Evolutionary conservation across 164 flowering plant species (phyloP).

Genomic region (Stephania yunnanensis): DNA sequence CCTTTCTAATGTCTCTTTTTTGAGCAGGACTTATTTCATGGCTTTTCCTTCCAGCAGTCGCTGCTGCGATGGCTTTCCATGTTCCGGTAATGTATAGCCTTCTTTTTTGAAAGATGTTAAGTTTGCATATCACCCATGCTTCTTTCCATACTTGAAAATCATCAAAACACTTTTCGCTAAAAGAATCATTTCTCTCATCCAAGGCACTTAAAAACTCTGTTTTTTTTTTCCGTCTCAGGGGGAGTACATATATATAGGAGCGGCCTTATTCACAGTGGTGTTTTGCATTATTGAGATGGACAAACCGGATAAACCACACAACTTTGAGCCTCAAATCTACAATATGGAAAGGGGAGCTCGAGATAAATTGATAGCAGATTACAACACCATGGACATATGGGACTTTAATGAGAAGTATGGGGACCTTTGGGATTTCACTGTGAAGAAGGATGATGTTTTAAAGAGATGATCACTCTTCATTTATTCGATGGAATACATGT

Average conservation of each 20-base stretch:
- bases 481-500: neutral
- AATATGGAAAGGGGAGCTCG: constrained; percentile 94
- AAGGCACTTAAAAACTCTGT: neutral
- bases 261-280: constrained; percentile 64
- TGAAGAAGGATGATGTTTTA: constrained; percentile 42
- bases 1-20: constrained; percentile 7
- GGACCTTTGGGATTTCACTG: constrained; percentile 91
- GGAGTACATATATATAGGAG: constrained; percentile 82
- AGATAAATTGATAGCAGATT: constrained; percentile 79
- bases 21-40: constrained; percentile 73
- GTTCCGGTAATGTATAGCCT: constrained; percentile 49
- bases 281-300: constrained; percentile 85
- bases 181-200: constrained; percentile 7
- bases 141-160: neutral
- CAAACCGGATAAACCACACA: constrained; percentile 83
- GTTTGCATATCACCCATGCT: neutral
- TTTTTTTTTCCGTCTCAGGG: constrained; percentile 35
- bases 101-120: neutral
- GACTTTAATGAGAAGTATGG: constrained; percentile 96
- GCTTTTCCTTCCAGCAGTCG: constrained; percentile 78
- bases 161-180: neutral
- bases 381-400: constrained; percentile 93
- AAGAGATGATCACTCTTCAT: constrained; percentile 27
- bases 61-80: constrained; percentile 56
- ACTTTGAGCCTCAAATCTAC: constrained; percentile 92